These are phyloP conservation scores for Erythrobasidium yunnanense DNA, from an alignment of 768 basidiomycete genomes.

Conservation along the genomic window DNA sequence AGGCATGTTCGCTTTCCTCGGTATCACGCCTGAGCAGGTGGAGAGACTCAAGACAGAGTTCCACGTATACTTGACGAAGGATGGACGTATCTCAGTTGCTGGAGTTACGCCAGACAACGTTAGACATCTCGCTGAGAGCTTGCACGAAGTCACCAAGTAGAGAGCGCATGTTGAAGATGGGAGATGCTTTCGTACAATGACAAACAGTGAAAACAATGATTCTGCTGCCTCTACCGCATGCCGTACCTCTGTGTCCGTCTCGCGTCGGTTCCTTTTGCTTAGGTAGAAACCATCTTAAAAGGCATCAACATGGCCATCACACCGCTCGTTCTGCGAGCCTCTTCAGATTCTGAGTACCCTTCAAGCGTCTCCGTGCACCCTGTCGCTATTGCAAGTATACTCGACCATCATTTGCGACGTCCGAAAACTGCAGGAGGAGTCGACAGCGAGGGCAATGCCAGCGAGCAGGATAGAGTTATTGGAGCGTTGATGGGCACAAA, in stretches of 20 bases:
- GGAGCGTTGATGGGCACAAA: conserved; percentile 24
- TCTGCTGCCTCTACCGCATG: not conserved
- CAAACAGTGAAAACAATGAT: too few species aligned
- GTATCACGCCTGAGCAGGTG: conserved; percentile 39
- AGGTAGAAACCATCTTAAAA: not conserved
- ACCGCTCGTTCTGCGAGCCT: conserved; percentile 6
- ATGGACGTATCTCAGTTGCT: conserved; percentile 37
- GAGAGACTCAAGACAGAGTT: conserved; percentile 34
- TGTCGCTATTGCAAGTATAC: conserved; percentile 12
- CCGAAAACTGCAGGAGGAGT: conserved; percentile 12
- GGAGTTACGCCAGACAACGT: conserved; percentile 37
- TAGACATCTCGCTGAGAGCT: conserved; percentile 36
- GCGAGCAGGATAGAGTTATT: conserved; percentile 28
- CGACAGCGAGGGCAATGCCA: not conserved
- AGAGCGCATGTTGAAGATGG: too few species aligned
- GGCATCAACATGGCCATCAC: conserved; percentile 20
- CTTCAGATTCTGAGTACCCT: not conserved
- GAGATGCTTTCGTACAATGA: too few species aligned
- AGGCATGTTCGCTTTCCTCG: conserved; percentile 34
- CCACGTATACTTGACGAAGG: conserved; percentile 38
- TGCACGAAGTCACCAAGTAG: conserved; percentile 36
- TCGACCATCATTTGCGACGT: conserved; percentile 28
- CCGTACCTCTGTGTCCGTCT: too few species aligned
- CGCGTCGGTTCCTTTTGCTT: not conserved
- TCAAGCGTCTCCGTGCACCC: conserved; percentile 15